These are phyloP conservation scores for Arthroderma sp. DNA, from an alignment of 2,329 filamentous ascomycete species.

Conservation along the genomic window DNA sequence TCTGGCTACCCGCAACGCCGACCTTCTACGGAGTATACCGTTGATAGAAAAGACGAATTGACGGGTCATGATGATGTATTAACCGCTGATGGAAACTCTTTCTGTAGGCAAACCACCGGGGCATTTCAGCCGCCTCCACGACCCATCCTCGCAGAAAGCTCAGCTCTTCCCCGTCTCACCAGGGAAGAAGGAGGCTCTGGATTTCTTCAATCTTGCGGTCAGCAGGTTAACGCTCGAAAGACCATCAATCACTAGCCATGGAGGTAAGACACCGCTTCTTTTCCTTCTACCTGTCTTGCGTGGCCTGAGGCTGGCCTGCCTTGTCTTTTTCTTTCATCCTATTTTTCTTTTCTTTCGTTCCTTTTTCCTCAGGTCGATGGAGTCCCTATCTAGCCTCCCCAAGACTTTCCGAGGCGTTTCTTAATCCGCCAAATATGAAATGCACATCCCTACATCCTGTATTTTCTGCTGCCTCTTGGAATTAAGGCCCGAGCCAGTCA, in stretches of 20 bases:
- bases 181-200: not conserved
- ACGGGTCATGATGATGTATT: not conserved
- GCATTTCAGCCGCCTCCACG: not conserved
- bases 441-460: not conserved
- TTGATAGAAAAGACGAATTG: not conserved
- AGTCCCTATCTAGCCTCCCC: constrained; percentile 5
- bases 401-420: not conserved
- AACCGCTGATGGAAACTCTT: not conserved
- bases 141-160: not conserved
- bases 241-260: constrained; percentile 8
- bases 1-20: not conserved
- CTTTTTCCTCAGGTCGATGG: not conserved
- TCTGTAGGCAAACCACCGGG: not conserved
- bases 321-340: constrained; percentile 6
- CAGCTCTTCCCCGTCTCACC: not conserved
- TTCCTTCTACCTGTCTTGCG: not conserved
- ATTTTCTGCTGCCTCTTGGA: not conserved
- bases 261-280: constrained; percentile 16
- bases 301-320: not conserved
- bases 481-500: not conserved
- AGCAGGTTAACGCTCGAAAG: not conserved
- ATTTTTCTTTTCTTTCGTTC: constrained; percentile 5
- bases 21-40: not conserved
- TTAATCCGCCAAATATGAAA: constrained; percentile 1
- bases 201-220: constrained; percentile 11